Percentiles rank a stretch among this genome's conserved stretches.
phyloP scores from a whole-genome alignment of 768 basidiomycete genomes.

The Suillus lakei region DNA sequence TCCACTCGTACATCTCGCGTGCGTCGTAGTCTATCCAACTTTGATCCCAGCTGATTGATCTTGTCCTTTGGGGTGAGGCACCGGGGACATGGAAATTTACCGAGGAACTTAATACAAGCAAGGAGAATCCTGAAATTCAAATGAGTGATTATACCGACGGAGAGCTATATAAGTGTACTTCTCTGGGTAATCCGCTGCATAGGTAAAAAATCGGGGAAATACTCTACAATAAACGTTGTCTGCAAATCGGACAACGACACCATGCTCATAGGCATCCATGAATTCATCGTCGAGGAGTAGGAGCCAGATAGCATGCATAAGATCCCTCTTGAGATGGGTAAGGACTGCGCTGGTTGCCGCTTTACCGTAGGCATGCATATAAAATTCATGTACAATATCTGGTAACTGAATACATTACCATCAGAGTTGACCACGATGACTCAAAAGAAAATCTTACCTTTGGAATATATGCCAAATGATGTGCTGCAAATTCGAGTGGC shows the following conservation, averaged over 20 bases:
- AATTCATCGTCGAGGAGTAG: slow-evolving; percentile 30
- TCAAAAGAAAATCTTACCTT: slow-evolving; percentile 5
- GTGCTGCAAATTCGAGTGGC: slow-evolving; percentile 17
- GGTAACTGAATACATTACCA: slow-evolving; percentile 16
- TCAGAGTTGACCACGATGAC: not conserved
- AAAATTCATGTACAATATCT: slow-evolving; percentile 18
- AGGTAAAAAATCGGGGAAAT: slow-evolving; percentile 28
- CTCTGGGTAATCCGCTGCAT: slow-evolving; percentile 35
- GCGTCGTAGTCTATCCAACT: slow-evolving; percentile 8
- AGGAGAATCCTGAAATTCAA: slow-evolving; percentile 21
- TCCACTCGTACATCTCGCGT: slow-evolving; percentile 8
- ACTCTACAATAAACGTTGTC: slow-evolving; percentile 23
- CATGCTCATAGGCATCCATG: slow-evolving; percentile 24
- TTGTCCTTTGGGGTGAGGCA: slow-evolving; percentile 21
- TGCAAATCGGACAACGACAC: slow-evolving; percentile 22
- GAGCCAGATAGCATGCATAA: slow-evolving; percentile 30
- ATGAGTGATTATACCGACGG: slow-evolving; percentile 16
- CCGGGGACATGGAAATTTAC: slow-evolving; percentile 25
- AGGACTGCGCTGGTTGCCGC: slow-evolving; percentile 3
- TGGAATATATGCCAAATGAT: slow-evolving; percentile 28
- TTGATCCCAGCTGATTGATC: slow-evolving; percentile 19
- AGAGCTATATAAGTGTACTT: slow-evolving; percentile 30
- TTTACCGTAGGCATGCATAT: not conserved
- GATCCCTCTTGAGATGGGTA: slow-evolving; percentile 23
- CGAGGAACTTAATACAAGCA: slow-evolving; percentile 22